Conservation (phyloP, 305 asterid species). For the Fraxinus latifolia region DNA sequence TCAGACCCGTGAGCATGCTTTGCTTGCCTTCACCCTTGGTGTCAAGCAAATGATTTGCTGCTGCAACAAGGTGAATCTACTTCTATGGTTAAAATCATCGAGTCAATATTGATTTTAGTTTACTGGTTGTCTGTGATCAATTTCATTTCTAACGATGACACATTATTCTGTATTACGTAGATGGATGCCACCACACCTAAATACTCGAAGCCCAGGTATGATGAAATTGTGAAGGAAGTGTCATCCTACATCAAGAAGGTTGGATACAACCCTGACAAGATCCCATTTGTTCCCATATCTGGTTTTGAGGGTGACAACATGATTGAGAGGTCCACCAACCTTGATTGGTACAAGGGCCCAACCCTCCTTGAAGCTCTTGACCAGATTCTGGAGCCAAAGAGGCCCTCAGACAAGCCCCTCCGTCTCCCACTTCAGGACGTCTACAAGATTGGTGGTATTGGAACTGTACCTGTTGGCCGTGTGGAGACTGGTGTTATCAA, state of each 20-base stretch:
- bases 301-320: constrained; percentile 32
- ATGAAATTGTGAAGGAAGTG: constrained; percentile 60
- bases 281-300: background rate
- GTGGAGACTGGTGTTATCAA: background rate
- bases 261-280: background rate
- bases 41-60: constrained; percentile 57
- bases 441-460: constrained; percentile 47
- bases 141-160: background rate
- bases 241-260: constrained; percentile 18
- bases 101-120: background rate
- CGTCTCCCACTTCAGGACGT: constrained; percentile 54
- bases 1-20: constrained; percentile 50
- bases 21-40: constrained; percentile 57
- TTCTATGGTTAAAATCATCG: background rate
- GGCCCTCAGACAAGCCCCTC: constrained; percentile 51
- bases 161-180: background rate
- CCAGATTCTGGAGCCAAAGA: constrained; percentile 35
- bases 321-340: constrained; percentile 49
- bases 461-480: constrained; percentile 26
- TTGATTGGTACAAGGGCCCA: constrained; percentile 61
- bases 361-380: constrained; percentile 40
- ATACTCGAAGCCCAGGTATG: constrained; percentile 55
- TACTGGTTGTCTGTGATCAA: background rate
- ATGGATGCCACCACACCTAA: constrained; percentile 60
- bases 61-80: constrained; percentile 44